Evolutionary conservation across 31 red algal genomes (phyloP).

Genomic region (Asparagopsis taxiformis): DNA sequence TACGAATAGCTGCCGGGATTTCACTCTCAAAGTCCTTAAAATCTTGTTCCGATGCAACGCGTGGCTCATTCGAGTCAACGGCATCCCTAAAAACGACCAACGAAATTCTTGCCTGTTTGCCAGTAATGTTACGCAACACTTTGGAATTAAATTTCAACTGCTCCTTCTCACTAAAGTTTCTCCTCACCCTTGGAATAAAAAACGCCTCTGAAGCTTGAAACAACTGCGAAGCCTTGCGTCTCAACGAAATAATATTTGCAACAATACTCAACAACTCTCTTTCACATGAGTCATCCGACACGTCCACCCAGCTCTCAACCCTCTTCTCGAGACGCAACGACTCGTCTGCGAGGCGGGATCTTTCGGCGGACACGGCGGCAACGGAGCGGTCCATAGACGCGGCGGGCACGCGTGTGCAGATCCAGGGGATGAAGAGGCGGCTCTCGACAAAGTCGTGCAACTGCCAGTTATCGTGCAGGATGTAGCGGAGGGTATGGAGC

Average conservation of each 20-base stretch:
- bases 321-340: slow-evolving; percentile 3
- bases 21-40: slow-evolving; percentile 26
- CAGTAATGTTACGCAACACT: slow-evolving; percentile 41
- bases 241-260: slow-evolving; percentile 1
- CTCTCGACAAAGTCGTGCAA: slow-evolving; percentile 45
- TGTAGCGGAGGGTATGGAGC: slow-evolving; percentile 37
- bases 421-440: slow-evolving; percentile 40
- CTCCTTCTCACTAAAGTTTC: slow-evolving; percentile 20
- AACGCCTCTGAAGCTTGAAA: slow-evolving; percentile 44
- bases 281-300: slow-evolving; percentile 4
- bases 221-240: slow-evolving; percentile 15
- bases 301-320: slow-evolving; percentile 22
- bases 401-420: not conserved
- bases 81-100: slow-evolving; percentile 54
- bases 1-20: slow-evolving; percentile 49
- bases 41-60: slow-evolving; percentile 28
- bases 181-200: slow-evolving; percentile 27
- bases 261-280: slow-evolving; percentile 26
- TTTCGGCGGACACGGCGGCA: slow-evolving; percentile 1
- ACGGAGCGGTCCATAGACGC: not conserved
- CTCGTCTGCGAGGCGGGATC: slow-evolving; percentile 3
- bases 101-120: slow-evolving; percentile 44
- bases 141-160: slow-evolving; percentile 33
- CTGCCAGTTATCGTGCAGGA: slow-evolving; percentile 47
- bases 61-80: slow-evolving; percentile 13